Evolutionary conservation across 1,284 basidiomycete genomes (phyloP).

Genomic region (Sporisorium scitamineum): DNA sequence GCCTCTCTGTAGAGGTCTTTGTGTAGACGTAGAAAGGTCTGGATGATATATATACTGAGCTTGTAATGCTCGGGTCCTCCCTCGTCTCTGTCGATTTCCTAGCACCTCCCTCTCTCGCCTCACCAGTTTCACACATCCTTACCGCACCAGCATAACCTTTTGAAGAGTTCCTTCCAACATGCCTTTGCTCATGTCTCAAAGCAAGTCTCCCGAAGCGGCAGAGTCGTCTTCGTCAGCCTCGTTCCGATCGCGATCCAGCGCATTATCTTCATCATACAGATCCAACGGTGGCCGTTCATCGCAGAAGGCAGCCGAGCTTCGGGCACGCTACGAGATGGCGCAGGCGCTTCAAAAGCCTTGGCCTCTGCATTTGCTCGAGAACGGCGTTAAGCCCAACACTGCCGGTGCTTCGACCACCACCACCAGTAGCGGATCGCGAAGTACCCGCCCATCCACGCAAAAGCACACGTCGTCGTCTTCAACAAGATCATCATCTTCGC

Average conservation of each 20-base stretch:
- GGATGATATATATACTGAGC: constrained; percentile 15
- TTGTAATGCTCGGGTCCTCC: neutral
- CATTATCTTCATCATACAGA: constrained; percentile 7
- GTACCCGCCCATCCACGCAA: neutral
- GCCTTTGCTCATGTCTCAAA: constrained; percentile 31
- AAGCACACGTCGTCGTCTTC: constrained; percentile 10
- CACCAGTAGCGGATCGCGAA: neutral
- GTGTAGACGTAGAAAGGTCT: neutral
- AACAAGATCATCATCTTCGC: neutral
- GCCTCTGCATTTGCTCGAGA: constrained; percentile 46
- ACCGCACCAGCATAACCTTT: neutral
- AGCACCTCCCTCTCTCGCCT: neutral
- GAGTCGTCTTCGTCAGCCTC: constrained; percentile 14
- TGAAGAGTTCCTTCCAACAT: neutral
- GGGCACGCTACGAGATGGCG: constrained; percentile 48
- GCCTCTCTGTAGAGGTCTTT: too few species aligned
- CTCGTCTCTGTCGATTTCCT: neutral
- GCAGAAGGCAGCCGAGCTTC: constrained; percentile 27
- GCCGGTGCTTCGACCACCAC: neutral
- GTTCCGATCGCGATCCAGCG: constrained; percentile 23
- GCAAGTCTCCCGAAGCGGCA: constrained; percentile 16
- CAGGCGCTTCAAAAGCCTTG: constrained; percentile 52
- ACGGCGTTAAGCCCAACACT: constrained; percentile 33
- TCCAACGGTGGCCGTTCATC: constrained; percentile 12
- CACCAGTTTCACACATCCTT: neutral